Base-by-base conservation (phyloP, 2,329 filamentous ascomycete species). In the Aspergillus sp. region DNA sequence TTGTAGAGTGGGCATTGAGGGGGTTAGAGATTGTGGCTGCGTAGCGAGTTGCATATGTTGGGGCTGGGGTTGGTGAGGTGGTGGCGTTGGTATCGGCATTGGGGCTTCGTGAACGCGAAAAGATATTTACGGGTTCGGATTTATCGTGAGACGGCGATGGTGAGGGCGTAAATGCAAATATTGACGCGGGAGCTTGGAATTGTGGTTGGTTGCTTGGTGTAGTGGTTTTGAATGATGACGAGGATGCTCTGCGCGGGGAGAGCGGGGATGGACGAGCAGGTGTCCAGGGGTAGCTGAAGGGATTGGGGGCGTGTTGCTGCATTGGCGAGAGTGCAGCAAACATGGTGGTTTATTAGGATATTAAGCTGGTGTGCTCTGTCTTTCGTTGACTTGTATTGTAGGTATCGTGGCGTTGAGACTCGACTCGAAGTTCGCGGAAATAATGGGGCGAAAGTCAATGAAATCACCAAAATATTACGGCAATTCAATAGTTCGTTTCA, bases 41-140 rank as follows among this genome's bases (percentile, higher is more conserved):
- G 60, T 76, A 77, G 57, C 75, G 75, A 25, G 71, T 68, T 40
- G 73, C 71, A 60, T 70, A 77, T 48, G 62, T 37, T 52, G 58
- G 65, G 44, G 53, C 60, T 33, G 40, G 33, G 12, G 37, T 25
- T 37, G 35, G 35, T 45, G 43, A 21, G 23, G 37, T 21, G 12
- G 15, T 44, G 41, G 43, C 27, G 27, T 31, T 31, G 31, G 6
- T 7, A n/a, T 37, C 19, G 45, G 23, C 11, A 31, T 48, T 27
- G 11, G 9, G 8, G 31, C 12, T 35, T 37, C n/a, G 45, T 37
- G 31, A 48, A 4, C 23, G 45, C 6, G 45, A 48, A 21, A 17
- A 43, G 40, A 17, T 21, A 17, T n/a, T 9, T 25, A 17, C 21
- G 9, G 17, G 14, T 21, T 35, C 31, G n/a, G 25, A 35, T 35